A percentile compares a stretch with the other conserved stretches of the same genome.
Conservation (phyloP, 2,329 filamentous ascomycete species). For the Aspergillus neotritici region DNA sequence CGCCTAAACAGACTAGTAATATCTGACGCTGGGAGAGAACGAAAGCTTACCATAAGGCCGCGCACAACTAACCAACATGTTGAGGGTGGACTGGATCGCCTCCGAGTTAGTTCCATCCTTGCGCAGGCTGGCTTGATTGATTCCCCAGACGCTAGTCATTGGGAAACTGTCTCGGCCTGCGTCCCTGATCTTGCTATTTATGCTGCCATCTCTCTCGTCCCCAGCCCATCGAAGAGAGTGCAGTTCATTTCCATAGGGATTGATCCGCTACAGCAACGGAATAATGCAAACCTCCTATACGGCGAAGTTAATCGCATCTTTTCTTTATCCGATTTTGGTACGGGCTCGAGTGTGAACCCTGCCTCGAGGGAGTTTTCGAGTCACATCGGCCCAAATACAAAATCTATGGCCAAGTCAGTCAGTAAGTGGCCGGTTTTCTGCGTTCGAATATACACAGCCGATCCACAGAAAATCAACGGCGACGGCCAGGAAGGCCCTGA, state of each 20-base stretch:
- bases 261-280: conserved; percentile 54
- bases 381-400: conserved; percentile 46
- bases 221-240: conserved; percentile 63
- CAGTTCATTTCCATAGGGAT: conserved; percentile 82
- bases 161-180: conserved; percentile 66
- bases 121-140: conserved; percentile 60
- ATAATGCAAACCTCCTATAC: conserved; percentile 62
- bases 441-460: conserved; percentile 58
- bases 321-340: conserved; percentile 68
- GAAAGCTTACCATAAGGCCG: conserved; percentile 30
- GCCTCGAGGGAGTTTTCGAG: conserved; percentile 36
- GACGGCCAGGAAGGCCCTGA: conserved; percentile 34
- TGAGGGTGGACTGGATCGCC: conserved; percentile 19
- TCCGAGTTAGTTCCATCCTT: conserved; percentile 50
- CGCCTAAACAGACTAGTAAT: conserved; percentile 53
- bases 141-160: conserved; percentile 50
- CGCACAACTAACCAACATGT: not conserved
- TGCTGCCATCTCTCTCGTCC: conserved; percentile 65
- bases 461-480: conserved; percentile 35
- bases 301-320: conserved; percentile 76
- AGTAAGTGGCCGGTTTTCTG: conserved; percentile 89
- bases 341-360: conserved; percentile 8
- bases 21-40: conserved; percentile 46
- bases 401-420: conserved; percentile 55
- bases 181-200: conserved; percentile 57